Base-by-base conservation (phyloP, 805 yeast genomes). In the Danielozyma ontarioensis region DNA sequence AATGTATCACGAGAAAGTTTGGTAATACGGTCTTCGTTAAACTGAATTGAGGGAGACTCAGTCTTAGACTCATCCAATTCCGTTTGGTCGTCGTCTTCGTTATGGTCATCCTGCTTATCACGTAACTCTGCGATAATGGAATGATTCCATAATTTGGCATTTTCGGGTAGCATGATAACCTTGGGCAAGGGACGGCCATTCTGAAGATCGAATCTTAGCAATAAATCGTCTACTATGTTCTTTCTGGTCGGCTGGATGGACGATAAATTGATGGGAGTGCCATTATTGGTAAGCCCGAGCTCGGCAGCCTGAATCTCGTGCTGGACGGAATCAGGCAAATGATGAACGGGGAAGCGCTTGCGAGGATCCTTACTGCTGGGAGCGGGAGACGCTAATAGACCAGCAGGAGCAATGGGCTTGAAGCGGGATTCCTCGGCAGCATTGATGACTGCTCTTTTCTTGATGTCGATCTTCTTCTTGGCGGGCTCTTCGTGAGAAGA, bases 171-270 rank as follows among this genome's bases (percentile, higher is more conserved):
- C 22, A 28, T 10, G 6, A 56, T 40, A 3, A 37, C 35, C 10
- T 36, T 31, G 6, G 58, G 52, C 6, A 18, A 17, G 4, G 65
- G 65, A 32, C 44, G 51, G 8, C 50, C 33, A 25, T 57, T 53
- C 36, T 59, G 65, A 5, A 62, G 32, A 37, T 62, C 63, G 33
- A 59, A 62, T 17, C 44, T 46, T 13, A 62, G 40, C 7, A 45
- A 31, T 30, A 56, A 44, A 36, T 62, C 68, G 17, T 51, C 57
- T 6, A 49, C 58, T 25, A 57, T 49, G 29, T 48, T 47, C 37
- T 51, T 59, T 31, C 46, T 55, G 6, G 62, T 51, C 3, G 62
- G 62, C 31, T 54, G 60, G 31, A 49, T 31, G 11, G 31, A 32
- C n/a, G 37, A 34, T 15, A 35, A 28, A 4, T 27, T n/a, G 13